Percentiles rank a stretch among this genome's conserved stretches.
These are phyloP conservation scores for Eucalyptus victrix DNA, from an alignment of 345 rosid genomes.

Conservation along the genomic window DNA sequence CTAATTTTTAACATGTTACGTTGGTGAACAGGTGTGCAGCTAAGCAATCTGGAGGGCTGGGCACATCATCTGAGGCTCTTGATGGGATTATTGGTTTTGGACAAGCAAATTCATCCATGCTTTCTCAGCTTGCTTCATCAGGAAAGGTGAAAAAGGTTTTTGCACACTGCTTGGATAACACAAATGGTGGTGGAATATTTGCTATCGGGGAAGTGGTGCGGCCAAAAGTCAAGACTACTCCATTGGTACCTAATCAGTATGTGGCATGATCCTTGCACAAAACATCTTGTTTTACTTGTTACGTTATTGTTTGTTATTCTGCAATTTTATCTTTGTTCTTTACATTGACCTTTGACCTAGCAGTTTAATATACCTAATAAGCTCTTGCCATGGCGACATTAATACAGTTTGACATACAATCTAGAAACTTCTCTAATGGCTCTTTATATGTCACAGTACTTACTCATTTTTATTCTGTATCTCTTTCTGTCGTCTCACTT, in stretches of 20 bases:
- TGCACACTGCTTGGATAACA: conserved; percentile 76
- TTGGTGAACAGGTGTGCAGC: conserved; percentile 49
- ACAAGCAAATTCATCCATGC: conserved; percentile 65
- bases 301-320: not conserved
- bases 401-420: not conserved
- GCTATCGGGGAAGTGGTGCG: conserved; percentile 61
- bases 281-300: not conserved
- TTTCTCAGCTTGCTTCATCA: conserved; percentile 72
- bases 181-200: conserved; percentile 78
- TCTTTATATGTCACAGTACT: not conserved
- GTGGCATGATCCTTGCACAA: conserved; percentile 13
- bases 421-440: not conserved
- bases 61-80: conserved; percentile 43
- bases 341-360: not conserved
- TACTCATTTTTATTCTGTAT: not conserved
- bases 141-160: conserved; percentile 54
- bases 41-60: conserved; percentile 65
- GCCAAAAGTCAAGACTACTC: conserved; percentile 60
- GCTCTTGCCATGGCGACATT: not conserved
- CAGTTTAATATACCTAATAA: not conserved
- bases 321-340: not conserved
- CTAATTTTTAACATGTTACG: not conserved
- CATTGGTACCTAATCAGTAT: conserved; percentile 68
- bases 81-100: conserved; percentile 95
- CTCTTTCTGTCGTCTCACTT: not conserved